Evolutionary conservation across 2,329 filamentous ascomycete genomes (phyloP).

Genomic region (Fusarium anthophilum): DNA sequence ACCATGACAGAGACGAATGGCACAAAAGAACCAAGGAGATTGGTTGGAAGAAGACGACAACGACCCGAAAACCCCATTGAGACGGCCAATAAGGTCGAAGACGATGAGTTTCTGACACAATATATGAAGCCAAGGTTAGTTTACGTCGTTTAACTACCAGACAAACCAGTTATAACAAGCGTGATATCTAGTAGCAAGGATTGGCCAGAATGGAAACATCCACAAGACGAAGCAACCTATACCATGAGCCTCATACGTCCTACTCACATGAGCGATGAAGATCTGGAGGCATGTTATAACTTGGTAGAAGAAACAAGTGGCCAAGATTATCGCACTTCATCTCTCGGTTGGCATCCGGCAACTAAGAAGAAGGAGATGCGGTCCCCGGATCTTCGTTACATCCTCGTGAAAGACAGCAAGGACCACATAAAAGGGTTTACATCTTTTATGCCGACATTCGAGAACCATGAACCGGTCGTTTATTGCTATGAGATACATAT

Average conservation of each 20-base stretch:
- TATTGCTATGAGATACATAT: slow-evolving; percentile 87
- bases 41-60: slow-evolving; percentile 22
- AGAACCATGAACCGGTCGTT: slow-evolving; percentile 71
- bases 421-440: slow-evolving; percentile 61
- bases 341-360: slow-evolving; percentile 68
- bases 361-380: slow-evolving; percentile 75
- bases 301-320: slow-evolving; percentile 72
- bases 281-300: slow-evolving; percentile 63
- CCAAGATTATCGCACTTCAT: slow-evolving; percentile 70
- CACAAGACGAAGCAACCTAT: slow-evolving; percentile 53
- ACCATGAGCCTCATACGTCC: slow-evolving; percentile 55
- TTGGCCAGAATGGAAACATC: slow-evolving; percentile 62
- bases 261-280: slow-evolving; percentile 50
- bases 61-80: slow-evolving; percentile 53
- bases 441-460: slow-evolving; percentile 77
- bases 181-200: slow-evolving; percentile 25
- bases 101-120: slow-evolving; percentile 59
- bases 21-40: slow-evolving; percentile 10
- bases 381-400: slow-evolving; percentile 72
- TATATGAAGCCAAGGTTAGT: slow-evolving; percentile 60
- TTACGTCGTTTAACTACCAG: background rate
- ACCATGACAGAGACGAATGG: slow-evolving; percentile 20
- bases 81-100: slow-evolving; percentile 56
- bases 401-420: slow-evolving; percentile 62
- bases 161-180: background rate